Percentiles rank a stretch among this genome's conserved stretches.
phyloP scores from a whole-genome alignment of 257 asterid species.

The Capsicum baccatum region DNA sequence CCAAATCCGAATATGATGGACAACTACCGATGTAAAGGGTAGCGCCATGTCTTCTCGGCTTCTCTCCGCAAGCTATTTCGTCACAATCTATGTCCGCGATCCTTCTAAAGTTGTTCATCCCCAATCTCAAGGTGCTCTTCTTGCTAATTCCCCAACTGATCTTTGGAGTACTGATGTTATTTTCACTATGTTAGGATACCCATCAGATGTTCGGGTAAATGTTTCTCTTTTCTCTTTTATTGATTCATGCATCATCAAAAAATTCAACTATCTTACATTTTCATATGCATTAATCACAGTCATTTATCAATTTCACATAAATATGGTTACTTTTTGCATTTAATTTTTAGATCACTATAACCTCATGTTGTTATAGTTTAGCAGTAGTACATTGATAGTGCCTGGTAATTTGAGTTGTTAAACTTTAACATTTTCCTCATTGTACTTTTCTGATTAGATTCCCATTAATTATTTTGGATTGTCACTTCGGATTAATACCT shows the following conservation, averaged over 20 bases:
- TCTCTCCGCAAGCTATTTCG: conserved; percentile 71
- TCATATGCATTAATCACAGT: not conserved
- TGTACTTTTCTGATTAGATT: no score
- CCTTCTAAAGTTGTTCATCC: conserved; percentile 61
- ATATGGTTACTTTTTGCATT: no score
- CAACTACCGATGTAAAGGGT: conserved; percentile 91
- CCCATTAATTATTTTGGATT: no score
- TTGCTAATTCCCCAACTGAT: conserved; percentile 53
- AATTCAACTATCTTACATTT: conserved; percentile 3
- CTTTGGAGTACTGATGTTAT: conserved; percentile 63
- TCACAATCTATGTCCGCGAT: conserved; percentile 67
- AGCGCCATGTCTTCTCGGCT: conserved; percentile 82
- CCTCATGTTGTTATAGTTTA: no score
- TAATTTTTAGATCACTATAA: no score
- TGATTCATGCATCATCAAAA: not conserved
- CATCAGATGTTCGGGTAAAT: conserved; percentile 53
- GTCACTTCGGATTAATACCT: no score
- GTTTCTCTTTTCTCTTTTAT: not conserved
- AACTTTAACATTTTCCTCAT: no score
- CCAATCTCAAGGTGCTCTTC: conserved; percentile 68
- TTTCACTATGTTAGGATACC: conserved; percentile 76
- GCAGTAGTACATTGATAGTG: no score
- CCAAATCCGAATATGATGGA: conserved; percentile 77
- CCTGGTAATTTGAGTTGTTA: no score
- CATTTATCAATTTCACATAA: not conserved